A percentile compares a stretch with the other conserved stretches of the same genome.
Evolutionary conservation across 2,329 filamentous ascomycete species (phyloP).

Genomic region (Stagonosporopsis rhizophila): DNA sequence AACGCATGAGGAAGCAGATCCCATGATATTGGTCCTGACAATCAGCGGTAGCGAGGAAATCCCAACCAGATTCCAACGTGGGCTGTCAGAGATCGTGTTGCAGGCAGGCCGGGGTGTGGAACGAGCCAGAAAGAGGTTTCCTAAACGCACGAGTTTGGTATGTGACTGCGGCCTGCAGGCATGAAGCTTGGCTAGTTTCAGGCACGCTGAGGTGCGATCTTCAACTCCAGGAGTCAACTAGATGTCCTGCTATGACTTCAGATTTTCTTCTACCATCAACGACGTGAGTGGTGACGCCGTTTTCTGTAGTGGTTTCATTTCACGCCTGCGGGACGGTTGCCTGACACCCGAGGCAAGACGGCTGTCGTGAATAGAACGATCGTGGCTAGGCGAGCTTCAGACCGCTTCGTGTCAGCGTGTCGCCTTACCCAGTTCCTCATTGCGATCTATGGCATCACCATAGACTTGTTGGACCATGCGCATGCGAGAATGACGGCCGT

Average conservation of each 20-base stretch:
- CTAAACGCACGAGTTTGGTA: conserved; percentile 49
- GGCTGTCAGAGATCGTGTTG: conserved; percentile 45
- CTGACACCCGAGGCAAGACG: conserved; percentile 3
- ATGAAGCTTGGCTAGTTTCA: conserved; percentile 48
- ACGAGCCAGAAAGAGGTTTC: conserved; percentile 29
- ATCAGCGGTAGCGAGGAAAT: conserved; percentile 27
- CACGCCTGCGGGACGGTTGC: conserved; percentile 2
- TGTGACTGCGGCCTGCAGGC: conserved; percentile 38
- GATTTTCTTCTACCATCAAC: background rate
- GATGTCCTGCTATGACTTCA: background rate
- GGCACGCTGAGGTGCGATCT: conserved; percentile 15
- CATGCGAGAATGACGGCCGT: background rate
- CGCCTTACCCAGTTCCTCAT: background rate
- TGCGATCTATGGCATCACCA: background rate
- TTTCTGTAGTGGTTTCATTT: conserved; percentile 16
- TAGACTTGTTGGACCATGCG: background rate
- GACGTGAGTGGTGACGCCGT: conserved; percentile 8
- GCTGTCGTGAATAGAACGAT: conserved; percentile 1
- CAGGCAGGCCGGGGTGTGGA: conserved; percentile 36
- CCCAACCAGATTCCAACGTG: conserved; percentile 40
- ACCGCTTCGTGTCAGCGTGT: background rate
- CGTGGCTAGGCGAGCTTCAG: background rate
- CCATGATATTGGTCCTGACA: conserved; percentile 24
- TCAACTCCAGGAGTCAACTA: background rate
- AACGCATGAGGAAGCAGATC: conserved; percentile 36